phyloP scores from a whole-genome alignment of 1,284 basidiomycete genomes.

The Ustilago lituana region DNA sequence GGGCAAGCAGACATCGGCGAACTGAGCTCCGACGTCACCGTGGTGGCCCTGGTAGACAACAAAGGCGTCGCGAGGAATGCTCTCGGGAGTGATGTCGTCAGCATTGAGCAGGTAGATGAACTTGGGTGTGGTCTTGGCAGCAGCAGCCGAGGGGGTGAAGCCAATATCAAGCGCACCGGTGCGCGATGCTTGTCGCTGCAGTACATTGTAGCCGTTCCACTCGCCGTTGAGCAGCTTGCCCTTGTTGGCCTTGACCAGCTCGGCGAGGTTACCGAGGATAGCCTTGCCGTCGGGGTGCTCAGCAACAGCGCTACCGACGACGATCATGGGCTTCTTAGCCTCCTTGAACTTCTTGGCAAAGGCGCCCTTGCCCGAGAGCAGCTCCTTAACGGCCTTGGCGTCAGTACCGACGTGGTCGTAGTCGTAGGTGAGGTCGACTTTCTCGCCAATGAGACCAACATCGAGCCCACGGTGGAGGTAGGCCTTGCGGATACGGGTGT shows the following conservation, averaged over 20 bases:
- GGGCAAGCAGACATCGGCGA: slow-evolving; percentile 94
- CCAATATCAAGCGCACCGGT: slow-evolving; percentile 96
- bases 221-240: slow-evolving; percentile 81
- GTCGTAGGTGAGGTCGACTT: slow-evolving; percentile 89
- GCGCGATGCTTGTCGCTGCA: slow-evolving; percentile 89
- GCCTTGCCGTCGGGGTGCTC: slow-evolving; percentile 88
- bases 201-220: slow-evolving; percentile 94
- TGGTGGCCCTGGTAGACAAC: slow-evolving; percentile 99
- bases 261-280: slow-evolving; percentile 80
- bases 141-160: slow-evolving; percentile 83
- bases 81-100: slow-evolving; percentile 88
- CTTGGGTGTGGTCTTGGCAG: slow-evolving; percentile 82
- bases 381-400: slow-evolving; percentile 80
- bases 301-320: slow-evolving; percentile 85
- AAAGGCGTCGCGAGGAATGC: slow-evolving; percentile 93
- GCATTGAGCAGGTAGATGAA: slow-evolving; percentile 97
- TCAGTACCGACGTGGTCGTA: slow-evolving; percentile 89
- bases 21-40: slow-evolving; percentile 94
- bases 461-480: slow-evolving; percentile 88
- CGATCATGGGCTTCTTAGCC: slow-evolving; percentile 92
- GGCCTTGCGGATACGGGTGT: slow-evolving; percentile 93
- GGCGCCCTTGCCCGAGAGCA: slow-evolving; percentile 77
- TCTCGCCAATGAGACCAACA: slow-evolving; percentile 88
- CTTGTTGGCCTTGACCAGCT: slow-evolving; percentile 76
- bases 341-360: slow-evolving; percentile 88